Percentiles rank a stretch among this genome's conserved stretches.
phyloP scores from a whole-genome alignment of 148 eudicot species.

The Gaultheria prostrata region DNA sequence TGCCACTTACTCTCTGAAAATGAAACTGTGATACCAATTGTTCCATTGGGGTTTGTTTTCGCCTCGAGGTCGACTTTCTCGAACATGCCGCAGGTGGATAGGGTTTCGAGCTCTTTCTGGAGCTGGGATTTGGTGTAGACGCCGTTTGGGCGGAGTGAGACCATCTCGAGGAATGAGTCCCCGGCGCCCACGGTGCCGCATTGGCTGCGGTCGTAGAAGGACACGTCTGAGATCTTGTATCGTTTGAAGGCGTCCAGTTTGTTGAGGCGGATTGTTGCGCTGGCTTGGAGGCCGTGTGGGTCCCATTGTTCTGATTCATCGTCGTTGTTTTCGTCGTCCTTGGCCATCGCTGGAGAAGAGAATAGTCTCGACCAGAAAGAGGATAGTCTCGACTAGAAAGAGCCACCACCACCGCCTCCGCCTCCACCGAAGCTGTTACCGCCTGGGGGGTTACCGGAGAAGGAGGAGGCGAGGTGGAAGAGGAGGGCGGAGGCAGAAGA shows the following conservation, averaged over 20 bases:
- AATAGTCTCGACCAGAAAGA: slow-evolving; percentile 57
- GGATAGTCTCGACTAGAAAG: no score
- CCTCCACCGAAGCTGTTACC: slow-evolving; percentile 41
- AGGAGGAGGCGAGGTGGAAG: slow-evolving; percentile 29
- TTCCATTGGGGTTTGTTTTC: slow-evolving; percentile 76
- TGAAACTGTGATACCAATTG: slow-evolving; percentile 50
- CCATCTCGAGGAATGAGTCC: slow-evolving; percentile 87
- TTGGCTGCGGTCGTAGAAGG: slow-evolving; percentile 49
- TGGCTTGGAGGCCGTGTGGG: slow-evolving; percentile 77
- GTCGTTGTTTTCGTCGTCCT: slow-evolving; percentile 48
- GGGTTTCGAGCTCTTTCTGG: slow-evolving; percentile 76
- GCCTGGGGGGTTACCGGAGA: slow-evolving; percentile 19
- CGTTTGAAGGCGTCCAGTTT: slow-evolving; percentile 79
- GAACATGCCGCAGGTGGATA: slow-evolving; percentile 81
- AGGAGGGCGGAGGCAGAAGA: slow-evolving; percentile 34
- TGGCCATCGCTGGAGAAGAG: slow-evolving; percentile 44
- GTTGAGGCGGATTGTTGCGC: slow-evolving; percentile 55
- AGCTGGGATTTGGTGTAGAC: slow-evolving; percentile 80
- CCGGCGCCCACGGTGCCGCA: slow-evolving; percentile 51
- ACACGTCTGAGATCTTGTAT: slow-evolving; percentile 67
- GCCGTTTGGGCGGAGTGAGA: slow-evolving; percentile 65
- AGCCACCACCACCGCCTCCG: slow-evolving; percentile 33
- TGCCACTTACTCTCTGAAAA: slow-evolving; percentile 81
- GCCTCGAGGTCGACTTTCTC: slow-evolving; percentile 84
- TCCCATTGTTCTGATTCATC: slow-evolving; percentile 53